Percentiles rank a stretch among this genome's conserved stretches.
Conservation (phyloP, 2,329 filamentous ascomycete species). For the Cladophialophora exuberans region DNA sequence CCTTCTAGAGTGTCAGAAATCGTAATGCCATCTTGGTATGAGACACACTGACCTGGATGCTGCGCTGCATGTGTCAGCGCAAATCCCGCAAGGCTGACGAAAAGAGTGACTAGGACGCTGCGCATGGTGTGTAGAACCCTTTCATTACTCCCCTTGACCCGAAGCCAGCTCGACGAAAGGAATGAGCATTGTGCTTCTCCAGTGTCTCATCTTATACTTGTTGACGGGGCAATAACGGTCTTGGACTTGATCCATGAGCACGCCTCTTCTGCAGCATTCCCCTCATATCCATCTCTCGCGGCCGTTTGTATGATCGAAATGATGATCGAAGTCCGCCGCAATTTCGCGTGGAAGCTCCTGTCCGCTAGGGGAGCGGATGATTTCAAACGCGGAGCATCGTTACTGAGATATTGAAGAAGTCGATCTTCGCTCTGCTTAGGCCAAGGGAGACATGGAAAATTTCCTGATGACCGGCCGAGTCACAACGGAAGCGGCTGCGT, state of each 20-base stretch:
- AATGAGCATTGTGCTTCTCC: neutral
- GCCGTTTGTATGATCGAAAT: neutral
- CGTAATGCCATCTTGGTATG: neutral
- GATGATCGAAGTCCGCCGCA: neutral
- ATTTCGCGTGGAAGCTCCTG: slow-evolving; percentile 24
- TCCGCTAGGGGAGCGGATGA: slow-evolving; percentile 17
- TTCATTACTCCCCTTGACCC: neutral
- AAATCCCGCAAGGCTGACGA: slow-evolving; percentile 18
- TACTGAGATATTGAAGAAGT: slow-evolving; percentile 21
- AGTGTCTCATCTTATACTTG: neutral
- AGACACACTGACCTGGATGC: slow-evolving; percentile 14
- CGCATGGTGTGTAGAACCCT: slow-evolving; percentile 1
- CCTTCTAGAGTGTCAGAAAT: slow-evolving; percentile 9
- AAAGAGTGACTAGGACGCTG: slow-evolving; percentile 9
- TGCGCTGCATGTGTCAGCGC: slow-evolving; percentile 20
- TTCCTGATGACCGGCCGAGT: neutral
- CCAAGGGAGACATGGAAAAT: neutral
- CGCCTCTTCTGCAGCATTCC: neutral
- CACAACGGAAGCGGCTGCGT: slow-evolving; percentile 5
- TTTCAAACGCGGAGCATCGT: slow-evolving; percentile 18
- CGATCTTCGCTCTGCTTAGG: neutral
- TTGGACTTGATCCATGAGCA: neutral
- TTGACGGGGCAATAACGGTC: neutral
- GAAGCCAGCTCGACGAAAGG: slow-evolving; percentile 1
- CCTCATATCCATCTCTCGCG: neutral